Percentiles rank a stretch among this genome's conserved stretches.
phyloP scores from a whole-genome alignment of 345 rosid species.

The Lepidium didymum region DNA sequence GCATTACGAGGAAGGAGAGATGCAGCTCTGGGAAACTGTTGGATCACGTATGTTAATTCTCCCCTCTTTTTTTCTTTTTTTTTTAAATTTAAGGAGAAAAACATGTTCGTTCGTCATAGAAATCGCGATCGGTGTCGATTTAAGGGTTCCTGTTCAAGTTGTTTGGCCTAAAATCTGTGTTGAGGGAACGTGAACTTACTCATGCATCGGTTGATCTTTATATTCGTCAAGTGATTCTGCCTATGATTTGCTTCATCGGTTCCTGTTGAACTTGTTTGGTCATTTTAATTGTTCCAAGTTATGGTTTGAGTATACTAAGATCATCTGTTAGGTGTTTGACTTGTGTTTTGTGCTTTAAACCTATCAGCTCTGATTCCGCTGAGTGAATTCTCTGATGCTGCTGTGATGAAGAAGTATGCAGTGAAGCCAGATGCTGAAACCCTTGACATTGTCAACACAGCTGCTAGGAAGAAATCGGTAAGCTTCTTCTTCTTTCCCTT shows the following conservation, averaged over 20 bases:
- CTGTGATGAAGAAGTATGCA: constrained; percentile 62
- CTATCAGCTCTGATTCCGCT: constrained; percentile 67
- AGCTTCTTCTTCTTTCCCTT: neutral
- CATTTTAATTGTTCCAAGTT: neutral
- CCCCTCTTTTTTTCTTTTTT: neutral
- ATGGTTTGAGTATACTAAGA: neutral
- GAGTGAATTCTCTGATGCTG: constrained; percentile 50
- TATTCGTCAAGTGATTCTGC: neutral
- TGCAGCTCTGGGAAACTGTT: constrained; percentile 82
- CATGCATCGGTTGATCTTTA: neutral
- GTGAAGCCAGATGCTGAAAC: constrained; percentile 66
- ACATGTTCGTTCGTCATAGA: neutral
- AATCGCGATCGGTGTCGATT: neutral
- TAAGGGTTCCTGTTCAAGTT: neutral
- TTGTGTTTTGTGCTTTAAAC: neutral
- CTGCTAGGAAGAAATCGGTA: constrained; percentile 50
- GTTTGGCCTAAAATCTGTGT: neutral
- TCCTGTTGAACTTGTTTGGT: too few species aligned
- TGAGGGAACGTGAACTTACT: neutral
- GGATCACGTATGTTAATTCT: constrained; percentile 58
- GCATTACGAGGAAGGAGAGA: constrained; percentile 70
- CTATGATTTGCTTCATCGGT: too few species aligned
- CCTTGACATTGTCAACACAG: constrained; percentile 56
- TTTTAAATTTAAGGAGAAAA: neutral
- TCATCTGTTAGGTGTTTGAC: neutral